Base-by-base conservation (phyloP, 208 protist species). In the Leishmania guyanensis region DNA sequence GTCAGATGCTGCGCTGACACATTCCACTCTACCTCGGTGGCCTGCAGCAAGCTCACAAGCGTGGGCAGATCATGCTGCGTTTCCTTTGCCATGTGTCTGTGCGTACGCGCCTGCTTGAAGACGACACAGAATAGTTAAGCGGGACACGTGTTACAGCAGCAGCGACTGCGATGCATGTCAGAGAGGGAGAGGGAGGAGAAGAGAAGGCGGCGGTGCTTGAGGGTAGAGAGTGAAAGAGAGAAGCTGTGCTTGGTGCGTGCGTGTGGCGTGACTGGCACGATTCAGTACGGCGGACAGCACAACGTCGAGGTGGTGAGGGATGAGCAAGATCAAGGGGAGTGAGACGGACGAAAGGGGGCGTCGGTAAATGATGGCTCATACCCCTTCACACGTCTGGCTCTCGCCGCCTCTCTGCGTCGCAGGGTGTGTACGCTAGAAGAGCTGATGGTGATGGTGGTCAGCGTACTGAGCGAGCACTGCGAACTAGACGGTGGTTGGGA, bases 31-130 rank as follows among this genome's bases (percentile, higher is more conserved):
- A 88, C 70, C 17, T 81, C 82, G 66, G 85, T 53, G 20, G 81
- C 85, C 79, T 88, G 85, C 74, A 88, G 71, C 9, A 78, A 78
- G 78, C 68, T 83, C 51, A 82, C 73, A 33, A 85, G 78, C 60
- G 83, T 79, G n/a, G 86, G 80, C 29, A 86, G 84, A 46, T 83
- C 83, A 46, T 86, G 68, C 5, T 71, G 76, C 29, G 26, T 68
- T 8, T 79, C 48, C 29, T 58, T 33, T 58, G 60, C 58, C 58
- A 72, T 68, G 66, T 6, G 16, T 4, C 17, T 43, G 71, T 73
- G 10, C 53, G 68, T 73, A 36, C 33, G 43, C 20, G 39, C 26
- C 43, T 73, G 36, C 33, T 9, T 2, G 22, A 58, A 33, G 22
- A 29, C 26, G 22, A 54, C 51, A 29, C 29, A 66, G 36, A 66